phyloP scores from a whole-genome alignment of 148 eudicot genomes.

The Rhododendron henanense region DNA sequence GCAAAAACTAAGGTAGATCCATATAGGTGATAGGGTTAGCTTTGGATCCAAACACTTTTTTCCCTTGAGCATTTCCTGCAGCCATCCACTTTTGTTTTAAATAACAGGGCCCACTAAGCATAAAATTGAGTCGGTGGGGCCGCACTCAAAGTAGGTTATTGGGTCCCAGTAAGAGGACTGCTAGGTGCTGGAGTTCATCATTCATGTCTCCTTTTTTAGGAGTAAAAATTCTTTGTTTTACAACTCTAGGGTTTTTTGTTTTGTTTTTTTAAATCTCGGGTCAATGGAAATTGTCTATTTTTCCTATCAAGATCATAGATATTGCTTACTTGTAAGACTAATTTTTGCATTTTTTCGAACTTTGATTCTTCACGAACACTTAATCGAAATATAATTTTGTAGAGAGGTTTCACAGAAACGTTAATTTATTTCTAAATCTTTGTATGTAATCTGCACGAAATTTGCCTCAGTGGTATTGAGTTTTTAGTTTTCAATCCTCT shows the following conservation, averaged over 20 bases:
- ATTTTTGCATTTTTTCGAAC: neutral
- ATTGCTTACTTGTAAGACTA: neutral
- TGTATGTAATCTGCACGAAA: no score
- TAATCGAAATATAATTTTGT: no score
- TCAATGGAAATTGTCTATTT: neutral
- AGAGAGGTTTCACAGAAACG: no score
- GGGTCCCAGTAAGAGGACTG: slow-evolving; percentile 18
- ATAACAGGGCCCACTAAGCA: slow-evolving; percentile 9
- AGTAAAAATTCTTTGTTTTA: neutral
- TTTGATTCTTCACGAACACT: neutral
- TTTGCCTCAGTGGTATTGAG: neutral
- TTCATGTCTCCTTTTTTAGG: slow-evolving; percentile 2
- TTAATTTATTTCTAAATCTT: no score
- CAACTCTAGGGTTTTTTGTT: neutral
- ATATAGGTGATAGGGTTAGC: slow-evolving; percentile 13
- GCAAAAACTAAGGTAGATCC: neutral
- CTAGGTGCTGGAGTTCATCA: slow-evolving; percentile 28
- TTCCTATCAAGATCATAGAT: neutral
- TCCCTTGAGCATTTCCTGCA: slow-evolving; percentile 1
- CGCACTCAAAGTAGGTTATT: slow-evolving; percentile 14
- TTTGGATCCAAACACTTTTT: slow-evolving; percentile 41
- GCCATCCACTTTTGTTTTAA: slow-evolving; percentile 16
- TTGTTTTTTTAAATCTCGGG: neutral
- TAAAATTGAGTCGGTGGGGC: slow-evolving; percentile 23
- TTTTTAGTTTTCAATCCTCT: neutral